phyloP scores from a whole-genome alignment of 768 basidiomycete species.

The Lactarius evosmus region DNA sequence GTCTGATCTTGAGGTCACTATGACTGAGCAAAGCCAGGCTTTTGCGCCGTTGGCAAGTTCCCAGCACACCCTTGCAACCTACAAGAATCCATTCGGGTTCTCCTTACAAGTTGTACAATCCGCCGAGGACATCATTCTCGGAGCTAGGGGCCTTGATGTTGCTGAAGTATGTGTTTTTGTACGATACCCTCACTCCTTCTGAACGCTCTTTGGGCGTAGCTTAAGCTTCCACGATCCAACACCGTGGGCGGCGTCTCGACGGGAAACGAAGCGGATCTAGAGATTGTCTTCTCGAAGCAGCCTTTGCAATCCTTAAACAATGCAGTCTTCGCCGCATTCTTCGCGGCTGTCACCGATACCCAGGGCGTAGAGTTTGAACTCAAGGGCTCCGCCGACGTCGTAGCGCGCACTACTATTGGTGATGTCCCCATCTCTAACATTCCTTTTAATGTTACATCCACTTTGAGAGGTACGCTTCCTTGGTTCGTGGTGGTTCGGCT shows the following conservation, averaged over 20 bases:
- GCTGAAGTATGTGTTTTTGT: conserved; percentile 45
- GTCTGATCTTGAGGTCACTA: conserved; percentile 52
- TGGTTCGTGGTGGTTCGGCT: neutral
- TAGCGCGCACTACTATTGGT: conserved; percentile 60
- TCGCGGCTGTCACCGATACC: conserved; percentile 56
- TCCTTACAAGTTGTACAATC: conserved; percentile 60
- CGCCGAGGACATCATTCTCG: conserved; percentile 52
- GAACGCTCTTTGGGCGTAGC: conserved; percentile 34
- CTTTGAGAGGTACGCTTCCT: conserved; percentile 43
- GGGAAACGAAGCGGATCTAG: conserved; percentile 59
- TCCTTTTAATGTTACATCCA: conserved; percentile 56
- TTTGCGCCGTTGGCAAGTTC: conserved; percentile 62
- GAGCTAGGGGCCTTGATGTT: conserved; percentile 45
- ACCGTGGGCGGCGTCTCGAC: conserved; percentile 64
- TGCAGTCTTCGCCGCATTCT: conserved; percentile 52
- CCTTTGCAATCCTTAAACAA: conserved; percentile 56
- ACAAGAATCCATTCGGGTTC: conserved; percentile 77
- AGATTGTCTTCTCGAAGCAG: conserved; percentile 53
- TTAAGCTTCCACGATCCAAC: conserved; percentile 47
- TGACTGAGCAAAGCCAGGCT: conserved; percentile 50
- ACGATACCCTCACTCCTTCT: conserved; percentile 1
- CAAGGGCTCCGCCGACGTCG: conserved; percentile 55
- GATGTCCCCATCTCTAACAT: conserved; percentile 63
- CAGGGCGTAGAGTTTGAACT: conserved; percentile 45
- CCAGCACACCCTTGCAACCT: conserved; percentile 50